phyloP scores from a whole-genome alignment of 2,329 filamentous ascomycete species.

The Penicillium sp. region DNA sequence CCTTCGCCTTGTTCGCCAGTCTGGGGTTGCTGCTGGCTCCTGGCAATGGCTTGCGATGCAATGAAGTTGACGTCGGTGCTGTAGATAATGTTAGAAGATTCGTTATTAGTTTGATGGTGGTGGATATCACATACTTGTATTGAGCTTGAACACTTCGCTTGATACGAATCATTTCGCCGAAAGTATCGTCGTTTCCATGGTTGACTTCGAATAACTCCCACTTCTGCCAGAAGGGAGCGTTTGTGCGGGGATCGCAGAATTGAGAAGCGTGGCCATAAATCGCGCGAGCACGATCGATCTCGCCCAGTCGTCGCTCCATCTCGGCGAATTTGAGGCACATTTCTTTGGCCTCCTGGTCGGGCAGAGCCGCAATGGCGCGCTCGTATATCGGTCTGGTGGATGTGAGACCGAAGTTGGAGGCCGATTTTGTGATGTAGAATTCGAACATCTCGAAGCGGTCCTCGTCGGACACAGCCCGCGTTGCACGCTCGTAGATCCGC shows the following conservation, averaged over 20 bases:
- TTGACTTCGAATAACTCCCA: constrained; percentile 98
- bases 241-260: constrained; percentile 92
- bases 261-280: constrained; percentile 97
- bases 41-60: constrained; percentile 87
- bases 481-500: constrained; percentile 98
- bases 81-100: constrained; percentile 36
- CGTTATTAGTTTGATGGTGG: not conserved
- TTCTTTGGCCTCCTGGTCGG: constrained; percentile 87
- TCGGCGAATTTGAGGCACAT: constrained; percentile 99
- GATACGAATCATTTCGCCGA: constrained; percentile 98
- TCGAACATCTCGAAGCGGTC: constrained; percentile 98
- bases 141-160: constrained; percentile 96
- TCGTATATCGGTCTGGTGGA: constrained; percentile 96
- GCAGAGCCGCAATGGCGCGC: constrained; percentile 87
- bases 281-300: constrained; percentile 90
- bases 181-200: constrained; percentile 98
- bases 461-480: constrained; percentile 89
- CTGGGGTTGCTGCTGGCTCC: constrained; percentile 63
- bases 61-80: constrained; percentile 97
- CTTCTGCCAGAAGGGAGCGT: constrained; percentile 87
- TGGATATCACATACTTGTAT: constrained; percentile 67
- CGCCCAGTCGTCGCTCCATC: constrained; percentile 87
- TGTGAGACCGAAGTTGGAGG: constrained; percentile 93
- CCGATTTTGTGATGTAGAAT: constrained; percentile 98
- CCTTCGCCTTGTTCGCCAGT: constrained; percentile 36